A percentile compares a stretch with the other conserved stretches of the same genome.
Evolutionary conservation across 1,284 basidiomycete species (phyloP).

Genomic region (Phellopilus nigrolimitatus): DNA sequence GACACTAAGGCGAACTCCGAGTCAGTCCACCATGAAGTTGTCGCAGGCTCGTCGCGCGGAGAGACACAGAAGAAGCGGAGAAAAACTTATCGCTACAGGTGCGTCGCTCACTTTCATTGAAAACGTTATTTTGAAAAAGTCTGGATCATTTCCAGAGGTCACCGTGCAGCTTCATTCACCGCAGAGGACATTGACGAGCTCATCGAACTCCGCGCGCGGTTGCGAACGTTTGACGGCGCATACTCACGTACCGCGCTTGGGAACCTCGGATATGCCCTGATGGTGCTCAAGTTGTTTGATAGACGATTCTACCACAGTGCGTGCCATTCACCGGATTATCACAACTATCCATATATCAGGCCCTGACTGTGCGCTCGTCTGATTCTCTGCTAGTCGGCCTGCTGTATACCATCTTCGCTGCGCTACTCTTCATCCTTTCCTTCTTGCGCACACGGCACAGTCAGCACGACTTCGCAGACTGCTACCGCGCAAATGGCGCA

Average conservation of each 20-base stretch:
- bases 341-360: constrained; percentile 15
- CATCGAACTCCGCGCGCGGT: constrained; percentile 70
- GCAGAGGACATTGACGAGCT: constrained; percentile 60
- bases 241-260: constrained; percentile 73
- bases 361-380: constrained; percentile 14
- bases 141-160: constrained; percentile 40
- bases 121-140: background rate
- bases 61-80: background rate
- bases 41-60: too few relatives aligned
- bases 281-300: constrained; percentile 76
- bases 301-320: constrained; percentile 61
- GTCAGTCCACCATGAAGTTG: too few relatives aligned
- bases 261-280: constrained; percentile 68
- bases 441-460: constrained; percentile 61
- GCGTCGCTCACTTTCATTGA: background rate
- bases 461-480: constrained; percentile 70
- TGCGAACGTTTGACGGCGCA: constrained; percentile 78
- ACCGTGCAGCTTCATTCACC: constrained; percentile 53
- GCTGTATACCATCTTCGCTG: constrained; percentile 62
- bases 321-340: constrained; percentile 25
- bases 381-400: constrained; percentile 54
- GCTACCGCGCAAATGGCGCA: constrained; percentile 30
- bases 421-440: constrained; percentile 54
- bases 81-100: background rate
- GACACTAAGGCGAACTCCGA: too few relatives aligned